Evolutionary conservation across 257 asterid species (phyloP), one percentile per base, ranked within the genome.

Genomic region (Catharanthus roseus): DNA sequence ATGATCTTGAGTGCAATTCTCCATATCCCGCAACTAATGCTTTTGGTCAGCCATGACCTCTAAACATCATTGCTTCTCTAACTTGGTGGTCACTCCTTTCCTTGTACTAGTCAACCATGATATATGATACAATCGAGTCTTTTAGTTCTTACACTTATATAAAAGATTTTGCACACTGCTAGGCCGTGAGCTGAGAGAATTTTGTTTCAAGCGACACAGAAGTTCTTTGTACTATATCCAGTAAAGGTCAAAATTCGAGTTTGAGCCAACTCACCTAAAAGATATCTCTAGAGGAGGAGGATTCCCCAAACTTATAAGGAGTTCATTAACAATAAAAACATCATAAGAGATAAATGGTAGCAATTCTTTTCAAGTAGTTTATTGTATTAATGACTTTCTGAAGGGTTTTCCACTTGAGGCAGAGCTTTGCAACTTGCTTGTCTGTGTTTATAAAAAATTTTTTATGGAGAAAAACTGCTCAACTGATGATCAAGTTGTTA

Each of bases 1-100:
- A 28, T 57, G 71, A 55, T 55, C 21, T 58, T 23, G 8, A 19
- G 15, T 70, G 67, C 51, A 58, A 41, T 12, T 69, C 21, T 69
- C 39, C 29, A 31, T 47, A 67, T 67, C 49, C 13, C 31, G 16
- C 6, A 3, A 47, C 13, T 36, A 13, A 33, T 61, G 31, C 26
- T 13, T 47, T 28, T 70, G 66, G 33, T 53, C 31, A 53, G 23
- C 60, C 0, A 24, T 26, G 23, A 44, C 66, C 23, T 70, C 42
- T 34, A 24, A n/a, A 41, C 29, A 16, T 31, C 9, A 11, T 55
- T 69, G 73, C 31, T 9, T 38, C 16, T 55, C 23, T 55, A 42
- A 24, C 15, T 55, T 28, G 29, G 74, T 50, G n/a, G 15, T 3
- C 15, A 15, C 41, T 24, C 55, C 26, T 39, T 23, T n/a, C 19